A percentile compares a stretch with the other conserved stretches of the same genome.
Conservation (phyloP, 2,329 filamentous ascomycete genomes). For the Colletotrichum spaethianum region DNA sequence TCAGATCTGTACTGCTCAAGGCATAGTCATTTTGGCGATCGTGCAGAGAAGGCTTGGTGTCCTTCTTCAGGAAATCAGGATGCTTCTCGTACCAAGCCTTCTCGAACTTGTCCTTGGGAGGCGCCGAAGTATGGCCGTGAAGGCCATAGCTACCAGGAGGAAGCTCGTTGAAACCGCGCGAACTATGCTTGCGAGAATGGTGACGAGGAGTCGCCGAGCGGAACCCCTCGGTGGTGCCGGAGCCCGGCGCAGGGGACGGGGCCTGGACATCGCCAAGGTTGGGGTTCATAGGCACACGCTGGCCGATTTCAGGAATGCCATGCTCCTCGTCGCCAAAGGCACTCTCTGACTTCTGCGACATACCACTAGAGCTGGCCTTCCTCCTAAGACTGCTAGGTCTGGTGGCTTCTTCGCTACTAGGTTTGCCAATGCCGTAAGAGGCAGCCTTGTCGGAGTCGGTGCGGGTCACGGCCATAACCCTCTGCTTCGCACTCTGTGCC, state of each 20-base stretch:
- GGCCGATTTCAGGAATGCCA: conserved; percentile 92
- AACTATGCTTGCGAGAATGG: conserved; percentile 81
- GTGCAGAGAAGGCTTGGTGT: conserved; percentile 71
- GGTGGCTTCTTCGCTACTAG: conserved; percentile 66
- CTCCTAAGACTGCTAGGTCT: conserved; percentile 64
- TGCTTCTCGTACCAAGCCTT: conserved; percentile 95
- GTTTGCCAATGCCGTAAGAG: conserved; percentile 84
- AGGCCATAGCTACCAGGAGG: conserved; percentile 94
- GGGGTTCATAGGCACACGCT: conserved; percentile 93
- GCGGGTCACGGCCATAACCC: conserved; percentile 86
- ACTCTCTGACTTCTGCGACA: conserved; percentile 58
- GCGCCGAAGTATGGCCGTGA: conserved; percentile 79
- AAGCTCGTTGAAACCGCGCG: conserved; percentile 75
- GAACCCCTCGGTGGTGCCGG: conserved; percentile 52
- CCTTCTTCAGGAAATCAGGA: conserved; percentile 84
- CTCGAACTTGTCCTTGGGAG: conserved; percentile 85
- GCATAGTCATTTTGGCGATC: conserved; percentile 80
- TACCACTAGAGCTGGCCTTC: conserved; percentile 71
- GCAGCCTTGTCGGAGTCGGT: conserved; percentile 92
- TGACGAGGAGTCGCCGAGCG: conserved; percentile 59
- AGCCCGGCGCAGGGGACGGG: conserved; percentile 80
- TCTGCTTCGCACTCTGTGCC: conserved; percentile 83
- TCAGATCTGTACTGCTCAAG: conserved; percentile 90
- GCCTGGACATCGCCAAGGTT: conserved; percentile 96
- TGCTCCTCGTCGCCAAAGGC: conserved; percentile 76